These are phyloP conservation scores for Sporothrix brasiliensis DNA, from an alignment of 2,329 filamentous ascomycete genomes.

Conservation along the genomic window DNA sequence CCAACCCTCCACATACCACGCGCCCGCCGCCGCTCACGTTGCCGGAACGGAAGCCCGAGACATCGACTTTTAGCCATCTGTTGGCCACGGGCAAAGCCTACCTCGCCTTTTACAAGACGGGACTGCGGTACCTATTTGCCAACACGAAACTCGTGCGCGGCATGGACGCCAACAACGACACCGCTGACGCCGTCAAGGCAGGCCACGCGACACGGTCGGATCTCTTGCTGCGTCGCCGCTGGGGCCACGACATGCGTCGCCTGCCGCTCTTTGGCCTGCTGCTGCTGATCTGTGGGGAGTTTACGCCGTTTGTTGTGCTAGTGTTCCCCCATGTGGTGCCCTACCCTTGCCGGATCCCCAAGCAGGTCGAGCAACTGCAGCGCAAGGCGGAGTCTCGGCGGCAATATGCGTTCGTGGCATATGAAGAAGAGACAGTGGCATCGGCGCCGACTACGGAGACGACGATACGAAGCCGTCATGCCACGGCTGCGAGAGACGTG, in stretches of 20 bases:
- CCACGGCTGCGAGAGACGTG: slow-evolving; percentile 37
- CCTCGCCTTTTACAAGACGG: slow-evolving; percentile 82
- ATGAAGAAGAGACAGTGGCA: neutral
- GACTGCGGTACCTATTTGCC: slow-evolving; percentile 71
- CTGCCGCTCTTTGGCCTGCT: slow-evolving; percentile 78
- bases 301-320: slow-evolving; percentile 78
- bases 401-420: slow-evolving; percentile 48
- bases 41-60: slow-evolving; percentile 55
- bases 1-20: slow-evolving; percentile 72
- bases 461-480: neutral
- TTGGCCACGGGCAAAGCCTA: slow-evolving; percentile 73
- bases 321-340: slow-evolving; percentile 73
- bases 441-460: slow-evolving; percentile 27
- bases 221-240: slow-evolving; percentile 70
- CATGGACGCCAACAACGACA: slow-evolving; percentile 36
- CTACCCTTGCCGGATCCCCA: slow-evolving; percentile 78
- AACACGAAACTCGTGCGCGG: slow-evolving; percentile 52
- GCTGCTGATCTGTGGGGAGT: slow-evolving; percentile 78
- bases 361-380: slow-evolving; percentile 64
- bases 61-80: slow-evolving; percentile 56
- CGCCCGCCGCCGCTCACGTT: slow-evolving; percentile 70
- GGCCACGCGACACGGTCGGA: slow-evolving; percentile 59
- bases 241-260: slow-evolving; percentile 71
- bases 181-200: slow-evolving; percentile 42
- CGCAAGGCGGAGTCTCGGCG: slow-evolving; percentile 57